These are phyloP conservation scores for Darksidea phi DNA, from an alignment of 495 filamentous ascomycete species.

Conservation along the genomic window DNA sequence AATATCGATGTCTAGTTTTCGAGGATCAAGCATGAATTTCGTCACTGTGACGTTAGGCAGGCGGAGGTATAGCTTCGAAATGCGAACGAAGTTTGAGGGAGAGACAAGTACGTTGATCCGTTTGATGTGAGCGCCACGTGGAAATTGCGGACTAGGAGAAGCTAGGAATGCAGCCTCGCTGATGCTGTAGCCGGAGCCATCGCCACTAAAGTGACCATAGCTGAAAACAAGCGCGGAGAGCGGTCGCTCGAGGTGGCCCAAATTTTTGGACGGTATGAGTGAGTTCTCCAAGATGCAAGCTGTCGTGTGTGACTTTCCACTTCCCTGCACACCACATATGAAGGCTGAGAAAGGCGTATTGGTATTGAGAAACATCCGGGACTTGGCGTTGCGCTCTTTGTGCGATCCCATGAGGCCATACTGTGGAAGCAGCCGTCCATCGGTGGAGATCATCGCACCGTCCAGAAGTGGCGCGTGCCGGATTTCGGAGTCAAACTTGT, in stretches of 20 bases:
- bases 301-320: constrained; percentile 72
- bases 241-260: constrained; percentile 45
- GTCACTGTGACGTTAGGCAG: constrained; percentile 46
- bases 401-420: no score
- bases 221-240: constrained; percentile 26
- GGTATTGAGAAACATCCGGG: constrained; percentile 60
- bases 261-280: constrained; percentile 67
- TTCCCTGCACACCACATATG: constrained; percentile 75
- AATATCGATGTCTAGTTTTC: constrained; percentile 11
- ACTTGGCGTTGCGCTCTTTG: no score
- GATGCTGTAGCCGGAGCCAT: constrained; percentile 20
- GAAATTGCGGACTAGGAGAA: constrained; percentile 4
- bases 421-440: no score
- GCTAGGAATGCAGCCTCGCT: constrained; percentile 26
- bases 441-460: no score
- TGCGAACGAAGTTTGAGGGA: constrained; percentile 8
- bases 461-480: background rate
- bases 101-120: constrained; percentile 20
- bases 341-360: constrained; percentile 67
- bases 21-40: constrained; percentile 18
- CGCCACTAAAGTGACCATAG: constrained; percentile 13
- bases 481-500: constrained; percentile 3
- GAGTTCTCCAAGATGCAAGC: constrained; percentile 64
- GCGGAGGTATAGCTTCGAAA: constrained; percentile 35
- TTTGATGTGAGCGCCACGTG: background rate